Conservation (phyloP, 441 rosid genomes). For the Euphorbia celastroides region DNA sequence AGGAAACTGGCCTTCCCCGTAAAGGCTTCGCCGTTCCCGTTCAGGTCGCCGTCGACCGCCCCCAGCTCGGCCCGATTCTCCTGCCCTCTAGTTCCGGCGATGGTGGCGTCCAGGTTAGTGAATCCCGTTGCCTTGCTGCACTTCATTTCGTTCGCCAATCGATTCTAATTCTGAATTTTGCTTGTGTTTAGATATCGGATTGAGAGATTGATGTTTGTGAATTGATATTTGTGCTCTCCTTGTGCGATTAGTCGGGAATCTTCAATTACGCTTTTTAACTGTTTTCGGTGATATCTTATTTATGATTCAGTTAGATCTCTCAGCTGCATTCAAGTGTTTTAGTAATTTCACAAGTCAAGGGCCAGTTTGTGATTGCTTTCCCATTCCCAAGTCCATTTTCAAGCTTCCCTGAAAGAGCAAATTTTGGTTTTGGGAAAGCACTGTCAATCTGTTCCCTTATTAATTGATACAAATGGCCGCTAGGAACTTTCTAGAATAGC, state of each 20-base stretch:
- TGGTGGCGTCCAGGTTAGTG: slow-evolving; percentile 76
- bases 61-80: slow-evolving; percentile 48
- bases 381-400: no score
- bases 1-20: slow-evolving; percentile 59
- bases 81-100: slow-evolving; percentile 50
- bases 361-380: no score
- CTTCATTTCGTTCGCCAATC: neutral
- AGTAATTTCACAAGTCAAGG: neutral
- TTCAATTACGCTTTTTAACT: neutral
- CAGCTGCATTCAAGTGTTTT: neutral
- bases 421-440: no score
- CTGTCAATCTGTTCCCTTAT: no score
- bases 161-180: neutral
- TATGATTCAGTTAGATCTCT: neutral
- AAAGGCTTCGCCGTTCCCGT: slow-evolving; percentile 75
- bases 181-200: neutral
- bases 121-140: neutral
- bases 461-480: no score
- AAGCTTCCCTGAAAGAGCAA: no score
- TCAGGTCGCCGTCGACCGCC: slow-evolving; percentile 60
- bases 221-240: neutral
- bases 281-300: neutral
- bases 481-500: no score
- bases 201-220: neutral
- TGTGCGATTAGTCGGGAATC: neutral